Percentiles rank a stretch among this genome's conserved stretches.
These are phyloP conservation scores for Pueraria montana DNA, from an alignment of 306 rosid genomes.

Conservation along the genomic window DNA sequence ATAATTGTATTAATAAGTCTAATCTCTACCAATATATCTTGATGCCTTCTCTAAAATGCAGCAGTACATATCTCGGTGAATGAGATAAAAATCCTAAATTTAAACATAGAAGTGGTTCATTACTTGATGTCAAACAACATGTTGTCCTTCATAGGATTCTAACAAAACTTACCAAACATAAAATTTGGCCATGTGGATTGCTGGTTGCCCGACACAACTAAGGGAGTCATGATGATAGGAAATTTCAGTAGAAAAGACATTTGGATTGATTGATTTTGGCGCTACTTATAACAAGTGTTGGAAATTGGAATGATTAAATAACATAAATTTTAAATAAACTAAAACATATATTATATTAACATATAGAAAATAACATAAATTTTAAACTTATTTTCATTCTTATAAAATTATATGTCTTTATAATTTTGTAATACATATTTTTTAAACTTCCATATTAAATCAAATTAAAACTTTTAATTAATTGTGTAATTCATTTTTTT, in stretches of 20 bases:
- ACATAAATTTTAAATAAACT: neutral
- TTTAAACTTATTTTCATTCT: neutral
- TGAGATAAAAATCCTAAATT: neutral
- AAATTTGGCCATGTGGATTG: neutral
- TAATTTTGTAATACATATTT: neutral
- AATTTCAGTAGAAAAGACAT: neutral
- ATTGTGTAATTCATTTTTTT: neutral
- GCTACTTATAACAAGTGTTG: neutral
- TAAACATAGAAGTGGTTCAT: neutral
- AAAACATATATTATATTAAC: neutral
- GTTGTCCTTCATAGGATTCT: conserved; percentile 11
- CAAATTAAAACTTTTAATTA: neutral
- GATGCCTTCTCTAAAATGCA: neutral
- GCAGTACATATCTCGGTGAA: neutral
- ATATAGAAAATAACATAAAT: too few relatives aligned
- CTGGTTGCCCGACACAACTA: neutral
- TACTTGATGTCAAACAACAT: neutral
- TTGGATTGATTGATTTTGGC: neutral
- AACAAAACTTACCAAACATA: neutral
- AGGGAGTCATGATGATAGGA: neutral
- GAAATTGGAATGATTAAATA: neutral
- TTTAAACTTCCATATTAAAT: neutral
- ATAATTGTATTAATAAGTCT: neutral
- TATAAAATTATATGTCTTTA: neutral
- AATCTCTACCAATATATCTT: neutral